Evolutionary conservation across 177 flowering plant species (phyloP), one percentile per base, ranked within the genome.

Genomic region (Tripterygium wilfordii): DNA sequence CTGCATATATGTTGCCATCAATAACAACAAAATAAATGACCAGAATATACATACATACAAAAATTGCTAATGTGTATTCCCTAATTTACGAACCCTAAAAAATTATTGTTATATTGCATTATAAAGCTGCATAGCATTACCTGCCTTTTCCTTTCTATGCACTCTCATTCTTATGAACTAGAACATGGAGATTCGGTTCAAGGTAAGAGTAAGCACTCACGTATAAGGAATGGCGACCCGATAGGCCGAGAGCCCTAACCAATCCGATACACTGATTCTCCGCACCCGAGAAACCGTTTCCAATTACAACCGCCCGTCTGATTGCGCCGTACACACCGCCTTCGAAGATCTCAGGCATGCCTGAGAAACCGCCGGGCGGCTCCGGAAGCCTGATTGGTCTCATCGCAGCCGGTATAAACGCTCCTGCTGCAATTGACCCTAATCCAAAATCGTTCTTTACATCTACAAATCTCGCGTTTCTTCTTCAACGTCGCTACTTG

Each of bases 221-320:
- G 39, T 48, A 48, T 36, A 68, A 19, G 16, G 64, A 49, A 12
- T 54, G 54, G 22, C 64, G 66, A 45, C 42, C 44, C 18, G 64
- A 52, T 53, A 72, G 71, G 47, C 77, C 74, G 3, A 72, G 57
- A 21, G 74, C 68, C 3, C 74, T 68, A 43, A 68, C 63, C 49
- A 72, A 42, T 14, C 77, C 77, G 22, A 72, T 20, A 54, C 74
- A 50, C 54, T 72, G 77, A 45, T 60, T 72, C 61, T 72, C 77
- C 0, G 77, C 58, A 37, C 77, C 77, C 14, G 74, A 49, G 60
- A 53, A 54, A 20, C 77, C 77, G 37, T 72, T 72, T 12, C 77
- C 74, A 36, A 72, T 62, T 0, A 72, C 63, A 20, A 72, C 56
- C n/a, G 66, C 74, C 17, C 77, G 71, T 23, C 47, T 55, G 23